A percentile compares a stretch with the other conserved stretches of the same genome.
These are phyloP conservation scores for Leishmania braziliensis DNA, from an alignment of 208 protist genomes.

Conservation along the genomic window DNA sequence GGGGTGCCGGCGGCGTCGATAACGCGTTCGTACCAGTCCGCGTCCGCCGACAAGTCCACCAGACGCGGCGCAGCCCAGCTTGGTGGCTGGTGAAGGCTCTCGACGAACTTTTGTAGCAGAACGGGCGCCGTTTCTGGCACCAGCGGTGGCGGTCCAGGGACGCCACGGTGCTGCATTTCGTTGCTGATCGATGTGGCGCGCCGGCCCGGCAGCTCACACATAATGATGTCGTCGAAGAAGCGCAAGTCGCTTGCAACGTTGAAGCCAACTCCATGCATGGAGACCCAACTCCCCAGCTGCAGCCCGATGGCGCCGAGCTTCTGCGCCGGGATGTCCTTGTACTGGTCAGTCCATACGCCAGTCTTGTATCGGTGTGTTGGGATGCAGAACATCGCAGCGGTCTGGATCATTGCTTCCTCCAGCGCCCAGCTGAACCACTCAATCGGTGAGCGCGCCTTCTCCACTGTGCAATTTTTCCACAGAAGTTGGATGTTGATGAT, in stretches of 20 bases:
- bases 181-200: conserved; percentile 62
- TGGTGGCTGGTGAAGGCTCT: conserved; percentile 39
- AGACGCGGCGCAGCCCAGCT: conserved; percentile 23
- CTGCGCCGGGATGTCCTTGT: conserved; percentile 18
- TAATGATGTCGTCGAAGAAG: conserved; percentile 82
- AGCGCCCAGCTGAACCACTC: conserved; percentile 84
- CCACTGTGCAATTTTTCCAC: conserved; percentile 57
- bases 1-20: conserved; percentile 6
- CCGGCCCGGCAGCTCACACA: conserved; percentile 82
- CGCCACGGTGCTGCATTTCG: conserved; percentile 34
- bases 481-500: conserved; percentile 77
- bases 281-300: conserved; percentile 87
- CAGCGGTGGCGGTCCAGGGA: background rate
- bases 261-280: conserved; percentile 86
- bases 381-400: conserved; percentile 52
- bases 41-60: conserved; percentile 32
- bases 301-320: conserved; percentile 89
- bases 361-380: conserved; percentile 70
- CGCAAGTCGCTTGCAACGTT: conserved; percentile 73
- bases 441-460: conserved; percentile 76
- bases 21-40: conserved; percentile 37
- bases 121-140: conserved; percentile 14
- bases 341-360: conserved; percentile 74
- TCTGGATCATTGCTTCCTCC: conserved; percentile 78
- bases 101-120: conserved; percentile 38